Conservation (phyloP, 208 protist species). For the Tetramitus jugosus region DNA sequence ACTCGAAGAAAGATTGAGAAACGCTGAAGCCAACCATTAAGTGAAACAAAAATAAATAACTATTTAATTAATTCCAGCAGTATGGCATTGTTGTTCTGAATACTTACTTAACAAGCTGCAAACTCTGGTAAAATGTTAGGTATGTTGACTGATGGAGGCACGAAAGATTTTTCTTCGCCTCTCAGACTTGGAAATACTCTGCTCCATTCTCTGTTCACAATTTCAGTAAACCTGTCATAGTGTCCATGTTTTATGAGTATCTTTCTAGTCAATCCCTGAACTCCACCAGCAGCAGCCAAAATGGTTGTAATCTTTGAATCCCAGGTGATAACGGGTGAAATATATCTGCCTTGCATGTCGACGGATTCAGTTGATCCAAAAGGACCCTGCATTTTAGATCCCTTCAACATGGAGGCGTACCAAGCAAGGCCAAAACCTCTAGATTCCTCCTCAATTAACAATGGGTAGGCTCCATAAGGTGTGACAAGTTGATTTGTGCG, state of each 20-base stretch:
- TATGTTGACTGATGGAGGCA: neutral
- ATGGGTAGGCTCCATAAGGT: conserved; percentile 41
- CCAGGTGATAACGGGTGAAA: conserved; percentile 43
- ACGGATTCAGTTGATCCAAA: conserved; percentile 36
- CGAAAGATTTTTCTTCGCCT: neutral
- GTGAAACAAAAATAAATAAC: no score
- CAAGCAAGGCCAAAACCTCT: conserved; percentile 29
- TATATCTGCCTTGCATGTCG: conserved; percentile 30
- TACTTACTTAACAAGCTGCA: no score
- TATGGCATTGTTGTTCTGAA: no score
- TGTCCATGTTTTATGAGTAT: neutral
- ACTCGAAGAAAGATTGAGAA: no score
- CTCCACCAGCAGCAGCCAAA: conserved; percentile 28
- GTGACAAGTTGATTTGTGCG: conserved; percentile 31
- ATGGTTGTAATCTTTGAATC: conserved; percentile 38
- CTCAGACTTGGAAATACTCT: neutral
- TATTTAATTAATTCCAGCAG: no score
- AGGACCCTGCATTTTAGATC: conserved; percentile 35
- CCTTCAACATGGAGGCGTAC: conserved; percentile 39
- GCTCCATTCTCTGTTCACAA: conserved; percentile 15
- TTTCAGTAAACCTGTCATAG: conserved; percentile 12
- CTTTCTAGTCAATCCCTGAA: neutral
- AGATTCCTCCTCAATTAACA: conserved; percentile 32
- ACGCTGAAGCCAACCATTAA: no score
- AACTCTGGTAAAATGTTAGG: no score